Conservation (phyloP, 352 stramenopile genomes). For the Phytophthora vignae region DNA sequence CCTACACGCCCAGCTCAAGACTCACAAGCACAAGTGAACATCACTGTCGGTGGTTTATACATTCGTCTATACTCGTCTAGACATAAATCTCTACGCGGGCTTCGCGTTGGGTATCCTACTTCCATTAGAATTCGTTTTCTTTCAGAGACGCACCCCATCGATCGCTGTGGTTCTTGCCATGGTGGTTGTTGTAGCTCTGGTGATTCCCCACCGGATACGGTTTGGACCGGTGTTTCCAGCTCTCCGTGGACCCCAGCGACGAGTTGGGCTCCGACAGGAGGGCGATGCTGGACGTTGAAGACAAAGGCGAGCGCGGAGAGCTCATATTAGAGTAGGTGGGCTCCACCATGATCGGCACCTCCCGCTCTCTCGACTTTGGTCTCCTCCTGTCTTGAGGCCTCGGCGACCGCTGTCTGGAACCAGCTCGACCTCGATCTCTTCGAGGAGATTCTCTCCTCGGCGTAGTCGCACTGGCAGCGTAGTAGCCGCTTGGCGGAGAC, state of each 20-base stretch:
- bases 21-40: background rate
- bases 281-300: slow-evolving; percentile 68
- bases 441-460: slow-evolving; percentile 29
- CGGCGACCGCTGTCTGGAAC: slow-evolving; percentile 20
- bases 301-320: slow-evolving; percentile 65
- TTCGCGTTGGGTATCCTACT: background rate
- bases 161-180: slow-evolving; percentile 14
- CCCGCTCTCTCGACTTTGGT: slow-evolving; percentile 25
- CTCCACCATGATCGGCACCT: slow-evolving; percentile 42
- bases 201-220: slow-evolving; percentile 18
- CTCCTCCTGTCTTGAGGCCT: slow-evolving; percentile 31
- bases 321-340: slow-evolving; percentile 53
- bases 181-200: slow-evolving; percentile 20
- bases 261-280: slow-evolving; percentile 56
- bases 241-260: slow-evolving; percentile 40
- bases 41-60: slow-evolving; percentile 19
- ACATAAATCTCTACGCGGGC: background rate
- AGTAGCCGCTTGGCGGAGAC: slow-evolving; percentile 30
- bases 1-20: background rate
- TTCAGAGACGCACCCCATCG: slow-evolving; percentile 47
- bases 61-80: slow-evolving; percentile 30
- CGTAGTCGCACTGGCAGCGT: slow-evolving; percentile 12
- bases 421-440: slow-evolving; percentile 4
- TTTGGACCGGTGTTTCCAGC: slow-evolving; percentile 37
- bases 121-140: slow-evolving; percentile 38